Percentiles rank a stretch among this genome's conserved stretches.
Conservation (phyloP, 1,284 basidiomycete genomes). For the Ganoderma leucocontextum region DNA sequence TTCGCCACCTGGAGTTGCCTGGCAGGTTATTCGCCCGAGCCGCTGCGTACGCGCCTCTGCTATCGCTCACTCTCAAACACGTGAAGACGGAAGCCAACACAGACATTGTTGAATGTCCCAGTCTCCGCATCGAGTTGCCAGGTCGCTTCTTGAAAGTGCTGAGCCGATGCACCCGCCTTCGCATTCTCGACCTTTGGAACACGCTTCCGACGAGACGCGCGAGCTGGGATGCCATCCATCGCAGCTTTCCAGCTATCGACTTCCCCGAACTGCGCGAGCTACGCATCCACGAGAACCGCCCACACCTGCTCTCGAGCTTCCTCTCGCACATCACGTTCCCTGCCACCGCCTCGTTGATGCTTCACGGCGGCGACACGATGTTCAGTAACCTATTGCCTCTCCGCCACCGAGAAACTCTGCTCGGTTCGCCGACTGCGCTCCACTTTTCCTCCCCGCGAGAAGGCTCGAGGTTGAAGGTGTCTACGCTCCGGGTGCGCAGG, state of each 20-base stretch:
- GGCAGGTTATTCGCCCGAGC: neutral
- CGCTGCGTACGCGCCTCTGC: too few relatives aligned
- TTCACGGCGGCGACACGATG: neutral
- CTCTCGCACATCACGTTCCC: neutral
- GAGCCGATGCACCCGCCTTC: neutral
- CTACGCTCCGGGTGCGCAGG: neutral
- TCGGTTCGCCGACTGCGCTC: neutral
- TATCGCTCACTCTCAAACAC: neutral
- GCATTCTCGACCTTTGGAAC: neutral
- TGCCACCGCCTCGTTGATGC: neutral
- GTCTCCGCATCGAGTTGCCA: neutral
- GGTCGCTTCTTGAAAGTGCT: neutral
- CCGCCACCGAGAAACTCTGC: neutral
- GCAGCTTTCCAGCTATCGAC: neutral
- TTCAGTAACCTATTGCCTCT: neutral
- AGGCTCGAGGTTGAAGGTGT: neutral
- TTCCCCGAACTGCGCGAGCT: neutral
- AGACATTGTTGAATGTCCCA: neutral
- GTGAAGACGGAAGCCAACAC: too few relatives aligned
- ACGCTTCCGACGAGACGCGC: neutral
- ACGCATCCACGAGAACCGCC: neutral
- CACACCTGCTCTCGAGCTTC: neutral
- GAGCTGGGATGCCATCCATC: neutral
- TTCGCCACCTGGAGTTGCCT: neutral
- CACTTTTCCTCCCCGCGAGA: neutral